Evolutionary conservation across 768 basidiomycete species (phyloP).

Genomic region (Tubosaeta sp.): DNA sequence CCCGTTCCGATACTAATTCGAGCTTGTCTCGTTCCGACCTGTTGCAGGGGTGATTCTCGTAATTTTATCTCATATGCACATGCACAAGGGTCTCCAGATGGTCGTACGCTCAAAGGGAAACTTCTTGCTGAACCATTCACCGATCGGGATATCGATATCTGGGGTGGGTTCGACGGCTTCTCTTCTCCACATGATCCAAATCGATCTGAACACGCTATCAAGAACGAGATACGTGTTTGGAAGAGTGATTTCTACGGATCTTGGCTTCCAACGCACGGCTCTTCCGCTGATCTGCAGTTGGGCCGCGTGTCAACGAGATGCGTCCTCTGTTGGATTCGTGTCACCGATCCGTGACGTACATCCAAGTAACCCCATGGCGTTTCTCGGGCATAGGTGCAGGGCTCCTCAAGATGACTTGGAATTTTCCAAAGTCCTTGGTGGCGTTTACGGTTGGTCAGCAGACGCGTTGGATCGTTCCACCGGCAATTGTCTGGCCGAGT

Average conservation of each 20-base stretch:
- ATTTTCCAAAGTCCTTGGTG: not conserved
- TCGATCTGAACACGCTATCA: not conserved
- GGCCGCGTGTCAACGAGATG: not conserved
- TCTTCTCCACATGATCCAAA: not conserved
- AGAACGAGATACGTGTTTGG: not conserved
- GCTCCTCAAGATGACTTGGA: not conserved
- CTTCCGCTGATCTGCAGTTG: not conserved
- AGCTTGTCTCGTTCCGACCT: not conserved
- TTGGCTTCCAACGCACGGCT: not conserved
- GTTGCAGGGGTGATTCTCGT: not conserved
- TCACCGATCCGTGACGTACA: not conserved
- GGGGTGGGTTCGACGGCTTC: not conserved
- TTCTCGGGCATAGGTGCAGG: not conserved
- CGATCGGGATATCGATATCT: not conserved
- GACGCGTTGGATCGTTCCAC: not conserved
- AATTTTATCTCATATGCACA: not conserved
- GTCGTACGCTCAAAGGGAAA: not conserved
- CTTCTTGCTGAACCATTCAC: not conserved
- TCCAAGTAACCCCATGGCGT: not conserved
- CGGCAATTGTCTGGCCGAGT: not conserved
- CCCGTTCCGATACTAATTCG: not conserved
- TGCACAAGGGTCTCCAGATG: not conserved
- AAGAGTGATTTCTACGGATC: not conserved
- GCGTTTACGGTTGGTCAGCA: not conserved
- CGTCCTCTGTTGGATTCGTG: not conserved